Evolutionary conservation across 768 basidiomycete species (phyloP).

Genomic region (Auricularia sp.): DNA sequence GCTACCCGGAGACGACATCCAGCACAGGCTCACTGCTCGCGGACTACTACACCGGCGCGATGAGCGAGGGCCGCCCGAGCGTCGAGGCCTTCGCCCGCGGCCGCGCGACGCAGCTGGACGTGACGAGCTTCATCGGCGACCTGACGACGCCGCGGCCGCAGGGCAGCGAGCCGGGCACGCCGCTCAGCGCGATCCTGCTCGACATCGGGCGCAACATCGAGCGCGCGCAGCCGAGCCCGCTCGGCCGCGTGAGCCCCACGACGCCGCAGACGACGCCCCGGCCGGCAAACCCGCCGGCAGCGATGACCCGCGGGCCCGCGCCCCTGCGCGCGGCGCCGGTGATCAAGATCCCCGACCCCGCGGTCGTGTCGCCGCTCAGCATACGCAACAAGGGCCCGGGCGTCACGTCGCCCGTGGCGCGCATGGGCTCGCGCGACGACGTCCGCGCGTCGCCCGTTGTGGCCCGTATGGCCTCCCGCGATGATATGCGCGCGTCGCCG

Average conservation of each 20-base stretch:
- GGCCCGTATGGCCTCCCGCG: neutral
- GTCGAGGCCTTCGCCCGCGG: neutral
- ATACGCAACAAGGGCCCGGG: neutral
- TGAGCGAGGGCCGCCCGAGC: neutral
- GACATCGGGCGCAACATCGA: neutral
- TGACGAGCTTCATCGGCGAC: neutral
- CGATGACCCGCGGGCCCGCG: neutral
- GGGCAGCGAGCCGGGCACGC: neutral
- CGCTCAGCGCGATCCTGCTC: neutral
- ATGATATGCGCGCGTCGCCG: neutral
- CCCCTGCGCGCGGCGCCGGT: neutral
- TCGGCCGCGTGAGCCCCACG: neutral
- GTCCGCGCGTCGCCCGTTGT: neutral
- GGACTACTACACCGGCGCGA: neutral
- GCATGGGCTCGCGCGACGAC: neutral
- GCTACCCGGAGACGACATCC: neutral
- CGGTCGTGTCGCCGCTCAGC: neutral
- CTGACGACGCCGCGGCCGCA: neutral
- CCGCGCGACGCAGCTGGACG: neutral
- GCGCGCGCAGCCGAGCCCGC: neutral
- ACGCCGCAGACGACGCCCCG: neutral
- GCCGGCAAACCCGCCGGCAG: neutral
- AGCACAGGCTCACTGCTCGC: neutral
- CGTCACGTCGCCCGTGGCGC: neutral
- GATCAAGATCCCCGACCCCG: neutral